phyloP scores from a whole-genome alignment of 1,284 basidiomycete species.

The Stygiomarasmius scandens region DNA sequence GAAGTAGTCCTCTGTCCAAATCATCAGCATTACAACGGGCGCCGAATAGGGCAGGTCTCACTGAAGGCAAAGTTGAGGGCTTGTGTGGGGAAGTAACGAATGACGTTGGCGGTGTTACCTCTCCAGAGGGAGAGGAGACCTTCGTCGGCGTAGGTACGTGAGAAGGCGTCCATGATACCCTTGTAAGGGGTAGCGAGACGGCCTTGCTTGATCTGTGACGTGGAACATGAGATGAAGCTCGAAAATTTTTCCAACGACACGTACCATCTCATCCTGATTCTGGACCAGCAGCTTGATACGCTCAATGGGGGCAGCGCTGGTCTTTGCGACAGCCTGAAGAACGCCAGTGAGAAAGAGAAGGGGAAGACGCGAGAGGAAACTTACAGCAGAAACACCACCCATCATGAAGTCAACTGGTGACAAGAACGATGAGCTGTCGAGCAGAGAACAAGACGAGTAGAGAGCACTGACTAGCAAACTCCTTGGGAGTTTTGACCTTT shows the following conservation, averaged over 20 bases:
- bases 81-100: conserved; percentile 97
- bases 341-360: conserved; percentile 15
- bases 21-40: no score
- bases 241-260: conserved; percentile 19
- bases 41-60: no score
- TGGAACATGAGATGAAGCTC: background rate
- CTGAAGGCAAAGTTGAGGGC: conserved; percentile 96
- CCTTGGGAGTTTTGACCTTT: conserved; percentile 79
- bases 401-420: conserved; percentile 83
- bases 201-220: conserved; percentile 88
- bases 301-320: conserved; percentile 97
- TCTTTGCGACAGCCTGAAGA: conserved; percentile 90
- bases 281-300: conserved; percentile 98
- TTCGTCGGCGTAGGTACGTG: conserved; percentile 88
- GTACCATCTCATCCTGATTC: conserved; percentile 94
- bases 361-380: conserved; percentile 31
- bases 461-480: conserved; percentile 54
- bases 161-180: conserved; percentile 88
- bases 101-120: conserved; percentile 97
- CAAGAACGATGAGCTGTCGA: conserved; percentile 38
- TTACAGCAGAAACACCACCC: conserved; percentile 89
- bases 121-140: conserved; percentile 91
- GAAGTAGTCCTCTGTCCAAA: conserved; percentile 86
- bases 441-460: conserved; percentile 1
- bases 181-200: conserved; percentile 92